Base-by-base conservation (phyloP, 140 eudicot species). In the Ambrosia hybrid region DNA sequence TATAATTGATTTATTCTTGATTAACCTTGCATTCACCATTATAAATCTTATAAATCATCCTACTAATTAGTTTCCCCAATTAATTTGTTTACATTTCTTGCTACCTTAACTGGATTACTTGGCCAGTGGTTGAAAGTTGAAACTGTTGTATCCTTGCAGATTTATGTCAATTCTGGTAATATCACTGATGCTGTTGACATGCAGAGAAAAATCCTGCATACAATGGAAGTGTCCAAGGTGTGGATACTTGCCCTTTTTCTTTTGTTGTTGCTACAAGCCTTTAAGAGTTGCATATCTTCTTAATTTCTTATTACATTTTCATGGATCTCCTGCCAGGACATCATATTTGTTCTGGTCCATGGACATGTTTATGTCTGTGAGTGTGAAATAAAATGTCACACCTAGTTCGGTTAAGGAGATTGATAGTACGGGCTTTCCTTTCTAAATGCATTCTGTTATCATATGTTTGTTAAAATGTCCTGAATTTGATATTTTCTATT, bases 211-310 rank as follows among this genome's bases (percentile, higher is more conserved):
- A 83, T 88, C 63, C 70, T 90, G 72, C 96, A 90, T 53, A 72
- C 83, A 46, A 65, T 90, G 87, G 99, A 94, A 78, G 45, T 86
- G 65, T 83, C 91, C 70, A 88, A 94, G 99, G 99, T 94, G 74
- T 39, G 63, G 15, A 67, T 62, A 56, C 74, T 49, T 9, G 67
- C 57, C 17, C 61, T 59, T 49, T 55, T 10, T 13, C 30, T 72
- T 52, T 63, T 58, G 41, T 63, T 58, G 41, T 67, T 67, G 13
- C 46, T 41, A 41, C 46, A 41, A 41, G 46, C 46, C 21, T 63
- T 67, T 37, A 75, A 76, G 67, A 57, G 51, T 37, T 21, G 30
- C 30, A 21, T 21, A 21, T 21, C 30, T 21, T 21, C 30, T 21
- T 21, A 21, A 21, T 21, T 21, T 21, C 30, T 21, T 21, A 21